A percentile compares a stretch with the other conserved stretches of the same genome.
Conservation (phyloP, 345 rosid genomes). For the rapeseed (Brassica napus) region DNA sequence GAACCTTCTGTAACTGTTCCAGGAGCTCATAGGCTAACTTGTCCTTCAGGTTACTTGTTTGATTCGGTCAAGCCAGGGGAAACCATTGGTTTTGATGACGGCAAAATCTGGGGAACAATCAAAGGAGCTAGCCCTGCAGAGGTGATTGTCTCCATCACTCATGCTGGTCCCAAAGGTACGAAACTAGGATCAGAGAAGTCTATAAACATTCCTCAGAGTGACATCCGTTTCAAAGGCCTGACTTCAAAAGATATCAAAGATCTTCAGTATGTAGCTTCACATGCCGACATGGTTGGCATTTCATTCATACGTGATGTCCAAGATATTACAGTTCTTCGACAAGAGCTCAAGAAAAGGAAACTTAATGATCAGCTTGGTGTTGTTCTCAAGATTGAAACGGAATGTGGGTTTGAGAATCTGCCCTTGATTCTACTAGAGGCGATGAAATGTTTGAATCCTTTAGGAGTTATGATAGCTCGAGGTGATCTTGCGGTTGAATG, state of each 20-base stretch:
- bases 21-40: conserved; percentile 53
- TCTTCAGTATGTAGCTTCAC: conserved; percentile 61
- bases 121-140: conserved; percentile 59
- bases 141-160: conserved; percentile 61
- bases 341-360: conserved; percentile 55
- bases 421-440: conserved; percentile 59
- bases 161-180: conserved; percentile 59
- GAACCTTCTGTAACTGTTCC: conserved; percentile 26
- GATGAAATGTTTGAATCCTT: conserved; percentile 62
- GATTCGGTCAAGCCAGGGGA: conserved; percentile 67
- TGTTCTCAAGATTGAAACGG: conserved; percentile 66
- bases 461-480: conserved; percentile 75
- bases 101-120: conserved; percentile 64
- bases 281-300: conserved; percentile 72
- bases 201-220: conserved; percentile 65
- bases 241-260: conserved; percentile 72
- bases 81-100: conserved; percentile 68
- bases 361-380: conserved; percentile 53
- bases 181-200: conserved; percentile 72
- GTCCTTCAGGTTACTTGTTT: conserved; percentile 62
- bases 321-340: conserved; percentile 56
- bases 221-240: conserved; percentile 58
- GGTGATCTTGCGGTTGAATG: conserved; percentile 85
- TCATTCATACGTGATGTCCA: conserved; percentile 58
- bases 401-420: conserved; percentile 54